Base-by-base conservation (phyloP, 2,329 filamentous ascomycete species). In the Fusarium devonianum region DNA sequence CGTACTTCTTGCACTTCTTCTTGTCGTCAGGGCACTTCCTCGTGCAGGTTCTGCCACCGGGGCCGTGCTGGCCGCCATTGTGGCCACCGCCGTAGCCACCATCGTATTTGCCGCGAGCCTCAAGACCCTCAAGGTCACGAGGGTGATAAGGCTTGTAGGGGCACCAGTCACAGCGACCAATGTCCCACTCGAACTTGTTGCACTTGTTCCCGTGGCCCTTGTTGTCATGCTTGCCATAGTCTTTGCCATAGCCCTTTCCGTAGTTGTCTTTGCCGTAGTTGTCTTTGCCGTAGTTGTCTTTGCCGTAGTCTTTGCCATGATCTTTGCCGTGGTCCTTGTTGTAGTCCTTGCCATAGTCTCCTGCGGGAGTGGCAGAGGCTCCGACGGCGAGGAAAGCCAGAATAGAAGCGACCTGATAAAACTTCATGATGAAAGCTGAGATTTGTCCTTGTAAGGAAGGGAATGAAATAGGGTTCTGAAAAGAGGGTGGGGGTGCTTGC, bases 1-100 rank as follows among this genome's bases (percentile, higher is more conserved):
- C 43, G 26, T 57, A 49, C 36, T 53, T 51, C 39, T 56, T 47
- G 52, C 59, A 63, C 19, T 42, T 41, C 39, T 53, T 47, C 32
- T 61, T 57, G 9, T 55, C 14, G 7, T 56, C 29, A 16, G 59
- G 60, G 45, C 60, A 63, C 13, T 40, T 29, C 47, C 46, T 49
- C 49, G 57, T 49, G 56, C 56, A 60, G 12, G 44, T 33, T 29
- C 47, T 38, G 35, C 18, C n/a, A n/a, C n/a, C n/a, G n/a, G n/a
- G n/a, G n/a, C n/a, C 25, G 14, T 49, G 33, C 25, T 30, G 14
- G 8, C 30, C 25, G 26, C 44, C 28, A 9, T 33, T 38, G 22
- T 25, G 9, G 30, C 38, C 23, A 9, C 23, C 25, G 23, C 43
- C 25, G 7, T 32, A 40, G 19, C 25, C 30, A 3, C 26, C 22